Evolutionary conservation across 2,329 filamentous ascomycete species (phyloP), one percentile per base, ranked within the genome.

Genomic region (Neofusicoccum kwambonambiense): DNA sequence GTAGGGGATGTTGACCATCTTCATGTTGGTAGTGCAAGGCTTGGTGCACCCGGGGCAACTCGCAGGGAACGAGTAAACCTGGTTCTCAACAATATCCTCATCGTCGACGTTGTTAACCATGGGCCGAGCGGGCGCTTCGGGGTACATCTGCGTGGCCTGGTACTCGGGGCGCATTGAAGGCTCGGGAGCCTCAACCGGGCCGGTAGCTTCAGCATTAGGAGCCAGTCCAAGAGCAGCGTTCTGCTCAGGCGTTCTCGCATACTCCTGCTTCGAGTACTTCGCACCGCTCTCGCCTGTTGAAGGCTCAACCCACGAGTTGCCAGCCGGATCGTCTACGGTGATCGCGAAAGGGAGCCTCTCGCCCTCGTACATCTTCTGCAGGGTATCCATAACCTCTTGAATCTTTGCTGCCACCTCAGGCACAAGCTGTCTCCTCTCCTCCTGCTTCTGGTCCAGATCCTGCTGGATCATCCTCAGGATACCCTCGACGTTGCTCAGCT

Each of bases 1-100:
- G 80, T 97, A 90, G 0, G 95, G 95, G 68, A 99, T 97, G 73
- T 96, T 92, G 65, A 98, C 92, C 89, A 97, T 96, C 83, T 97
- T 97, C 92, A 97, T 97, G 78, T 97, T 93, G 9, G 96, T 96
- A 3, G 88, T 88, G 79, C 93, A 97, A 4, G 87, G 81, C 78
- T 91, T 91, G 73, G 89, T 89, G 82, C 95, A 99, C 67, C 92
- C 94, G 0, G 95, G 95, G 77, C 95, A 99, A 65, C 88, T 91
- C 6, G 93, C 90, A 2, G 94, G 94, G 80, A 99, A 95, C 66
- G 88, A 89, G 82, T 98, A 98, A 34, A 97, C 90, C 77, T 97
- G 90, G 76, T 96, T 90, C 68, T 96, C 92, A 54, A 95, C 84
- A 71, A 98, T 95, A n/a, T 96, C 90, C 35, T 91, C 89, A 49